These are phyloP conservation scores for Calonectria multiphialidica DNA, from an alignment of 2,329 filamentous ascomycete species.

Conservation along the genomic window DNA sequence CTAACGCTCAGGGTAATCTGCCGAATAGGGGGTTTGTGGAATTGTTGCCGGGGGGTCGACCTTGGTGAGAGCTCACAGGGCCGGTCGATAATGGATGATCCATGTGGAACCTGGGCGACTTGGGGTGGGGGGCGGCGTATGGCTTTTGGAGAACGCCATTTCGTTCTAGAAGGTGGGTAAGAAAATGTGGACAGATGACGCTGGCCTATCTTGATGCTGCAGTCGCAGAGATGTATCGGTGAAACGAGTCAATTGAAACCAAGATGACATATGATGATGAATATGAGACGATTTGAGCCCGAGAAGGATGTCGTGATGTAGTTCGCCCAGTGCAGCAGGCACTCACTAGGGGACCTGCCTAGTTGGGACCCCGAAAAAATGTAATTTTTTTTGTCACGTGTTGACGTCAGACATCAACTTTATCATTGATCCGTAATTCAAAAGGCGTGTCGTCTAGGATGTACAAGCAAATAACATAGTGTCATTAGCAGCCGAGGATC, in stretches of 20 bases:
- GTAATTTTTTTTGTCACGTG: background rate
- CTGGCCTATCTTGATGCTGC: background rate
- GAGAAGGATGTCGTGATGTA: background rate
- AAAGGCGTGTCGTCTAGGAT: background rate
- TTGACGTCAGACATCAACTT: background rate
- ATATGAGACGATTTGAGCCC: background rate
- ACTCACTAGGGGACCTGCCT: slow-evolving; percentile 4
- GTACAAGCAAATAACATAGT: background rate
- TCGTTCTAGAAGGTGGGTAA: slow-evolving; percentile 42
- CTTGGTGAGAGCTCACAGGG: background rate
- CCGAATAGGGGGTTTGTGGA: slow-evolving; percentile 37
- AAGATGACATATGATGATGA: background rate
- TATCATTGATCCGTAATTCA: background rate
- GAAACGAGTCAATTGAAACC: background rate
- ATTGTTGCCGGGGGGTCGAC: slow-evolving; percentile 5
- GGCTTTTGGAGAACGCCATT: slow-evolving; percentile 32
- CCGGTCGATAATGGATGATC: background rate
- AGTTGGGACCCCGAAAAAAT: background rate
- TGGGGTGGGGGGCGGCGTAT: slow-evolving; percentile 29
- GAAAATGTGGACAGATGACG: slow-evolving; percentile 17
- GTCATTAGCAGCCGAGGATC: background rate
- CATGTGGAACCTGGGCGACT: slow-evolving; percentile 5
- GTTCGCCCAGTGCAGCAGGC: background rate
- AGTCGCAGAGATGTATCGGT: background rate
- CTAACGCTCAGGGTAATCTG: slow-evolving; percentile 38